Evolutionary conservation across 2,329 filamentous ascomycete species (phyloP).

Genomic region (Ophiostoma piceae): DNA sequence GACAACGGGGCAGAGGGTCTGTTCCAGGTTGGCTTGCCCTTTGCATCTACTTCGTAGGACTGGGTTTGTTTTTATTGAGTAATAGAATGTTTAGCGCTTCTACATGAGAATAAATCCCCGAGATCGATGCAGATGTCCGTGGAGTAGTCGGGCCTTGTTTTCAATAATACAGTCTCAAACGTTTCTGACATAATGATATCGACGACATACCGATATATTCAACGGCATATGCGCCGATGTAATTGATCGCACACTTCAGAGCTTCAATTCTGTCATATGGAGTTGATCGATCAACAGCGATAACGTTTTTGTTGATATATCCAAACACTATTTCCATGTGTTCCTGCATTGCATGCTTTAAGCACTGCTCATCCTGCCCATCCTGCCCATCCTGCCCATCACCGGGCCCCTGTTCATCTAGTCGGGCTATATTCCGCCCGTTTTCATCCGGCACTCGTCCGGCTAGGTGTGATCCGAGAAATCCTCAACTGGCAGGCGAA

Average conservation of each 20-base stretch:
- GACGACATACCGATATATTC: neutral
- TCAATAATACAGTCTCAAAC: neutral
- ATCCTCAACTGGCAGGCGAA: neutral
- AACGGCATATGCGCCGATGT: neutral
- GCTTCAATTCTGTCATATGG: neutral
- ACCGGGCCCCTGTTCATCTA: neutral
- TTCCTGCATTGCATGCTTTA: neutral
- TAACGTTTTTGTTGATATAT: no score
- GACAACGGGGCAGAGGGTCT: neutral
- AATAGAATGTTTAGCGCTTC: neutral
- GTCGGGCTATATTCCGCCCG: neutral
- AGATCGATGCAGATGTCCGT: neutral
- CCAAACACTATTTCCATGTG: neutral
- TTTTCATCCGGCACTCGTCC: neutral
- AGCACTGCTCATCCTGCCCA: neutral
- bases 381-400: neutral
- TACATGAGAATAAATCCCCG: neutral
- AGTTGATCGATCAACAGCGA: no score
- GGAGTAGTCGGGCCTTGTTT: neutral
- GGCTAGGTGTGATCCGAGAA: neutral
- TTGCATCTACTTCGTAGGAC: neutral
- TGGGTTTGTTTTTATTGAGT: neutral
- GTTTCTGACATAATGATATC: neutral
- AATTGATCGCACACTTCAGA: neutral
- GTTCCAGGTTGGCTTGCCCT: neutral